These are phyloP conservation scores for Rhodosporidiobolus sp. DNA, from an alignment of 768 basidiomycete genomes.

Conservation along the genomic window DNA sequence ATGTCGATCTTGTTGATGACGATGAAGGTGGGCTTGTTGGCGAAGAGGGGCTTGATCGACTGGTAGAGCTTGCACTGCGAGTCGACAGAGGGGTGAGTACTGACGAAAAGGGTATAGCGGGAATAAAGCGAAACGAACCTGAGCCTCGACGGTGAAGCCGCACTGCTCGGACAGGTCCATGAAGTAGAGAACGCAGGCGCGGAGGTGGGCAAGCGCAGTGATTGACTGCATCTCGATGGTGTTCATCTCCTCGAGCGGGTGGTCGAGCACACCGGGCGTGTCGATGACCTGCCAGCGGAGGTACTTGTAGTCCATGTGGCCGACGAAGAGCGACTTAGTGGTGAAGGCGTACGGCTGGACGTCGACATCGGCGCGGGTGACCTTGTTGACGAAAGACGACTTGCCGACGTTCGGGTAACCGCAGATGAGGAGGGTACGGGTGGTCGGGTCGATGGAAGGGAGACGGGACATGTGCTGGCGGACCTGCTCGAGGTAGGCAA, in stretches of 20 bases:
- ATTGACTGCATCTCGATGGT: conserved; percentile 99
- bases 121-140: conserved; percentile 56
- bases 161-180: conserved; percentile 99
- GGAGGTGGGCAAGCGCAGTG: conserved; percentile 92
- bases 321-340: conserved; percentile 96
- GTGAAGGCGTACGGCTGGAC: conserved; percentile 99
- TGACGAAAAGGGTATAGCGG: conserved; percentile 4
- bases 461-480: conserved; percentile 98
- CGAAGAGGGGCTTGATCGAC: conserved; percentile 96
- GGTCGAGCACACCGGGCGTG: conserved; percentile 96
- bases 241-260: conserved; percentile 99
- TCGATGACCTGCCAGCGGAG: conserved; percentile 99
- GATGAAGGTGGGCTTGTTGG: conserved; percentile 80
- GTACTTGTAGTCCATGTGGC: conserved; percentile 98
- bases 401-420: conserved; percentile 99
- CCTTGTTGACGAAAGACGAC: conserved; percentile 99
- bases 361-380: conserved; percentile 97
- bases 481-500: conserved; percentile 98
- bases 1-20: conserved; percentile 99
- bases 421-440: conserved; percentile 93
- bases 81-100: conserved; percentile 1
- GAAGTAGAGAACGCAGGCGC: conserved; percentile 91
- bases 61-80: conserved; percentile 93
- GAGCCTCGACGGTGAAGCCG: conserved; percentile 93
- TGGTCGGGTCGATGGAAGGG: conserved; percentile 96